Conservation (phyloP, 192 early-diverging fungal species). For the Geranomyces michiganensis region DNA sequence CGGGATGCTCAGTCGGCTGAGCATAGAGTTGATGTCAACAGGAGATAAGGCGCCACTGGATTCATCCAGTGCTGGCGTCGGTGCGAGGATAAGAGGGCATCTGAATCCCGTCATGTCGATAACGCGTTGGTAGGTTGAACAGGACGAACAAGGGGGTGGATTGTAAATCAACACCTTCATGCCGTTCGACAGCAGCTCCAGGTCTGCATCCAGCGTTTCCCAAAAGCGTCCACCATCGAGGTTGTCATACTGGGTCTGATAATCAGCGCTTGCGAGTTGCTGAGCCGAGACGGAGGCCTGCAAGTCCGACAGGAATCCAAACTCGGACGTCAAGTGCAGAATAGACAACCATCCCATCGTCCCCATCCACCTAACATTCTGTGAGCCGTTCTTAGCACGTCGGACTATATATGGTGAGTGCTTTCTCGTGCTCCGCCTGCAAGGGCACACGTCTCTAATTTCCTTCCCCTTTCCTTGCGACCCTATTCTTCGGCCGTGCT, state of each 20-base stretch:
- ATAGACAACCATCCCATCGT: too few relatives aligned
- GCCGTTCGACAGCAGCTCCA: conserved; percentile 4
- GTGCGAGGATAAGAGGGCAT: conserved; percentile 7
- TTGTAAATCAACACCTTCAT: conserved; percentile 4
- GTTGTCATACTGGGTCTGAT: neutral
- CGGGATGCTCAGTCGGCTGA: neutral
- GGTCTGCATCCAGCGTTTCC: neutral
- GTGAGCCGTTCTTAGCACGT: too few relatives aligned
- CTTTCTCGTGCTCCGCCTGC: too few relatives aligned
- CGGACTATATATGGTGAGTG: too few relatives aligned
- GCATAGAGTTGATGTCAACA: neutral
- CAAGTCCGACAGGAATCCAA: conserved; percentile 12
- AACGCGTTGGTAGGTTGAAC: neutral
- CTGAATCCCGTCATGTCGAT: conserved; percentile 10
- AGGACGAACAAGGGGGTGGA: neutral
- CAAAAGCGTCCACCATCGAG: neutral
- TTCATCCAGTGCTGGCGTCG: neutral
- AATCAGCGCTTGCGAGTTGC: conserved; percentile 4
- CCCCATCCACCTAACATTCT: too few relatives aligned
- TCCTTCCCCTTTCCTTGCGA: too few relatives aligned
- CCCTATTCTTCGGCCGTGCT: too few relatives aligned
- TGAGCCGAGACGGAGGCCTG: conserved; percentile 9
- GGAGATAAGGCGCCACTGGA: neutral
- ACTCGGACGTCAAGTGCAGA: conserved; percentile 10
- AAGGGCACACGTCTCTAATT: too few relatives aligned